These are phyloP conservation scores for Blastobotrys parvus DNA, from an alignment of 805 yeast species.

Conservation along the genomic window DNA sequence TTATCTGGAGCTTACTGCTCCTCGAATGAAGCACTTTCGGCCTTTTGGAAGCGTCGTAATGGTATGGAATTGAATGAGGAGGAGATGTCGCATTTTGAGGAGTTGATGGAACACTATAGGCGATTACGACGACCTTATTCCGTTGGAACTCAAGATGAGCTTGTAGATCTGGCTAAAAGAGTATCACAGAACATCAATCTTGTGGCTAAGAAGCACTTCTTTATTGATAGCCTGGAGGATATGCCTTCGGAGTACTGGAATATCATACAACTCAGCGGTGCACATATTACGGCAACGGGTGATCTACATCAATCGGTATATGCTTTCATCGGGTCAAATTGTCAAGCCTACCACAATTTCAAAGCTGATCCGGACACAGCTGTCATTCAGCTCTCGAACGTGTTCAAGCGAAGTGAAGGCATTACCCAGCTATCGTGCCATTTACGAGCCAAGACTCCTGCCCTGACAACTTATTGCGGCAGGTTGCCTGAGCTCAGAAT, in stretches of 20 bases:
- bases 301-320: neutral
- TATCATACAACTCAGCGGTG: neutral
- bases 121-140: too few species aligned
- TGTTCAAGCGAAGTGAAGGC: neutral
- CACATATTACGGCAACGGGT: neutral
- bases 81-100: too few species aligned
- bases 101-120: too few species aligned
- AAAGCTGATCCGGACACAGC: too few species aligned
- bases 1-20: too few species aligned
- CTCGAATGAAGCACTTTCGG: too few species aligned
- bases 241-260: neutral
- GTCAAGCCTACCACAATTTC: neutral
- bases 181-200: neutral
- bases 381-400: neutral
- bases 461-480: neutral
- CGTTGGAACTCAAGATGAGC: too few species aligned
- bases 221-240: neutral
- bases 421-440: too few species aligned
- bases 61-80: too few species aligned
- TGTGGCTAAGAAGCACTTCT: neutral
- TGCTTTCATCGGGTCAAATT: neutral
- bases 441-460: neutral
- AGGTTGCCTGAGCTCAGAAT: neutral
- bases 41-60: too few species aligned
- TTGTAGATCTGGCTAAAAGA: too few species aligned